Conservation (phyloP, 1,284 basidiomycete species). For the Calocybe gambosa region DNA sequence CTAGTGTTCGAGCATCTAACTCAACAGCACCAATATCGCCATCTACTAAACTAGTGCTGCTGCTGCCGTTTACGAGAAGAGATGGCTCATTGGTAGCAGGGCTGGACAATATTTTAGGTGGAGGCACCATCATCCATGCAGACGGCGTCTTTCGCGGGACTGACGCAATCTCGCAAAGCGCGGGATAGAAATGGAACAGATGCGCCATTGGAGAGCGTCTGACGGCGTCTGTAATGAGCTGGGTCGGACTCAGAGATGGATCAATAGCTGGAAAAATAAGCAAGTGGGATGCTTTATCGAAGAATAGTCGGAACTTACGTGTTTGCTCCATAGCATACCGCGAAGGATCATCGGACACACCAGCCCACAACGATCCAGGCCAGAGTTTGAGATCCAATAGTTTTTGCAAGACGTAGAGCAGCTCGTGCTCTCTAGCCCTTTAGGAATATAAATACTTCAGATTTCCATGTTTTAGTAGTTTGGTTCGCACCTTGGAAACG, state of each 20-base stretch:
- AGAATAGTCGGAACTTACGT: constrained; percentile 33
- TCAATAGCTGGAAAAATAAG: constrained; percentile 33
- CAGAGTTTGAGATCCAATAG: constrained; percentile 66
- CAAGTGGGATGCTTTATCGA: background rate
- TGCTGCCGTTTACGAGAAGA: constrained; percentile 5
- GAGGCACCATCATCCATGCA: constrained; percentile 45
- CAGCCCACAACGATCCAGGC: constrained; percentile 72
- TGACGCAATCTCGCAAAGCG: constrained; percentile 74
- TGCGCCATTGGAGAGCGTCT: constrained; percentile 72
- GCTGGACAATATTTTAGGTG: constrained; percentile 9
- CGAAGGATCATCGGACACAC: constrained; percentile 59
- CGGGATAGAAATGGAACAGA: constrained; percentile 78
- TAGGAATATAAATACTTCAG: background rate
- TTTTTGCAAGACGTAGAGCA: constrained; percentile 69
- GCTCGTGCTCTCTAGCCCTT: background rate
- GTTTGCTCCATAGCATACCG: constrained; percentile 47
- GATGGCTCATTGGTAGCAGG: background rate
- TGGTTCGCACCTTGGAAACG: constrained; percentile 66
- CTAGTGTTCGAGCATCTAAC: constrained; percentile 61
- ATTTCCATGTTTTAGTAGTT: background rate
- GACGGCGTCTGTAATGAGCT: constrained; percentile 59
- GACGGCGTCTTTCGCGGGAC: constrained; percentile 58
- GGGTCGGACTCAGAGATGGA: constrained; percentile 36
- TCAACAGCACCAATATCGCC: constrained; percentile 34
- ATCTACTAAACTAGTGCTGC: constrained; percentile 17